Conservation (phyloP, 192 early-diverging fungal species). For the Podila clonocystis region DNA sequence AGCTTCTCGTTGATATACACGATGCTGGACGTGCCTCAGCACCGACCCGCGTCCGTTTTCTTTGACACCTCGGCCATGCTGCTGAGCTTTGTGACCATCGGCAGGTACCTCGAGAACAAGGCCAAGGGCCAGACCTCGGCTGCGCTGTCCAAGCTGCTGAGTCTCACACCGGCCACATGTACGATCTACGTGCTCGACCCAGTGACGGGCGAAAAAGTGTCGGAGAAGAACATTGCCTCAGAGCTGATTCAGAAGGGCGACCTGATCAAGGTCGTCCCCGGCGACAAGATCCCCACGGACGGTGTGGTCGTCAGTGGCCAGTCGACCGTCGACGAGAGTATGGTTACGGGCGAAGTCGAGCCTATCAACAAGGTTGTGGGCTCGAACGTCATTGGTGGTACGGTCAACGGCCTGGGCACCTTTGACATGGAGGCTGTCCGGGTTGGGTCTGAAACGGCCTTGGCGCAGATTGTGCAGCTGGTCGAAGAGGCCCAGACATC, state of each 20-base stretch:
- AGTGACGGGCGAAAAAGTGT: conserved; percentile 52
- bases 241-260: conserved; percentile 91
- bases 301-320: conserved; percentile 78
- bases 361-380: conserved; percentile 77
- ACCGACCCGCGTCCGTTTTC: conserved; percentile 80
- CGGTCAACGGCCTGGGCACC: conserved; percentile 90
- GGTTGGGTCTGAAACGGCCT: conserved; percentile 90
- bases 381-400: conserved; percentile 88
- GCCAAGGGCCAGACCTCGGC: conserved; percentile 94
- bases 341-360: conserved; percentile 93
- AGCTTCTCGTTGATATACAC: conserved; percentile 77
- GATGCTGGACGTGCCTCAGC: conserved; percentile 53
- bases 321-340: conserved; percentile 93
- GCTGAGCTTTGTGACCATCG: conserved; percentile 93
- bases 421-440: conserved; percentile 86
- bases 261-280: conserved; percentile 87
- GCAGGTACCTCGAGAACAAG: conserved; percentile 92
- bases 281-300: conserved; percentile 94
- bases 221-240: conserved; percentile 81
- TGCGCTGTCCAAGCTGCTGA: conserved; percentile 89
- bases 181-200: conserved; percentile 65
- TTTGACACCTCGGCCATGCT: conserved; percentile 95
- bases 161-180: conserved; percentile 82
- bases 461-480: conserved; percentile 92
- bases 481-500: conserved; percentile 94